These are phyloP conservation scores for Cryptococcus sp. DNA, from an alignment of 1,284 basidiomycete species.

Conservation along the genomic window DNA sequence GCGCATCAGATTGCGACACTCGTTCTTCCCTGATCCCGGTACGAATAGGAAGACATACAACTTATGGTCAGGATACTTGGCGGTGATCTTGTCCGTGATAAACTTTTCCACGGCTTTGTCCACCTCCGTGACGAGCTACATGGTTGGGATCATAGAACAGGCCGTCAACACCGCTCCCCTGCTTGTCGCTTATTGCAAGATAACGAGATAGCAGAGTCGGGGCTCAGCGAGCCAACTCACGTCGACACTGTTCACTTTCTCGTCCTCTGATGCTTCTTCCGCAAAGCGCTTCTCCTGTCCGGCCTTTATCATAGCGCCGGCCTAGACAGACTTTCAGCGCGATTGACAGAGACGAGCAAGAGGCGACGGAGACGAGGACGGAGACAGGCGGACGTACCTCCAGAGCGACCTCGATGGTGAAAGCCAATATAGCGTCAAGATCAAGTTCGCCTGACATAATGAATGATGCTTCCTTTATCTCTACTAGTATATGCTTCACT, in stretches of 20 bases:
- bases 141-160: slow-evolving; percentile 6
- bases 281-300: slow-evolving; percentile 54
- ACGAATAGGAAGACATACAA: slow-evolving; percentile 63
- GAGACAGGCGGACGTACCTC: slow-evolving; percentile 33
- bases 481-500: not conserved
- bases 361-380: slow-evolving; percentile 1
- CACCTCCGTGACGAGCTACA: slow-evolving; percentile 87
- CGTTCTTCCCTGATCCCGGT: not conserved
- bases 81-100: slow-evolving; percentile 69
- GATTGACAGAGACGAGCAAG: not conserved
- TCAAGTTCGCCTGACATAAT: slow-evolving; percentile 53
- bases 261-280: slow-evolving; percentile 62
- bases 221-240: slow-evolving; percentile 27
- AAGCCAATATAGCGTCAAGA: slow-evolving; percentile 68
- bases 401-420: slow-evolving; percentile 69
- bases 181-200: no score
- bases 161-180: no score
- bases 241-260: slow-evolving; percentile 90
- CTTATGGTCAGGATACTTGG: slow-evolving; percentile 72
- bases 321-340: slow-evolving; percentile 30
- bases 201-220: not conserved
- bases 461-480: not conserved
- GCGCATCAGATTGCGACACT: not conserved
- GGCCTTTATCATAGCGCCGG: slow-evolving; percentile 55
- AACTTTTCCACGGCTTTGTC: slow-evolving; percentile 90